A percentile compares a stretch with the other conserved stretches of the same genome.
These are phyloP conservation scores for Dothidotthia symphoricarpi DNA, from an alignment of 2,329 filamentous ascomycete species.

Conservation along the genomic window DNA sequence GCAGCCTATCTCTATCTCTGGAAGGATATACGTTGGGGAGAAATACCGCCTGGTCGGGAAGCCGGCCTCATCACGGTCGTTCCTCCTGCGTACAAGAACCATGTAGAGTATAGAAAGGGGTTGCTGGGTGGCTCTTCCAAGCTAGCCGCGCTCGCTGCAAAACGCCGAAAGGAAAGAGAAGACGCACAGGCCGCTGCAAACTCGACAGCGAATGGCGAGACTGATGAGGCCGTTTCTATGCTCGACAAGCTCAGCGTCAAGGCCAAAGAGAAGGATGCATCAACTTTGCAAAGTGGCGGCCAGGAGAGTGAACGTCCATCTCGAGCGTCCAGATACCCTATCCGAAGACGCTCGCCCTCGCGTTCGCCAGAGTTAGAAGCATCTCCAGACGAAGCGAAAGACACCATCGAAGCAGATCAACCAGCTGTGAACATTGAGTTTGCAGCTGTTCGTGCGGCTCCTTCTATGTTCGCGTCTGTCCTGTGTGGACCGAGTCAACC, in stretches of 20 bases:
- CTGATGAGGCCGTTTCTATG: conserved; percentile 43
- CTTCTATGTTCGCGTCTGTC: conserved; percentile 53
- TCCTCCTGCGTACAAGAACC: conserved; percentile 39
- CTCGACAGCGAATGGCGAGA: conserved; percentile 12
- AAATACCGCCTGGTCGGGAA: conserved; percentile 64
- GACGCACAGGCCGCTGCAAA: conserved; percentile 50
- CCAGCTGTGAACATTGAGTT: conserved; percentile 25
- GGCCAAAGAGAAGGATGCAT: conserved; percentile 9
- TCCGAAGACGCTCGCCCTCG: conserved; percentile 31
- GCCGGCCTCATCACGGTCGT: conserved; percentile 60
- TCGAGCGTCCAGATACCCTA: conserved; percentile 22
- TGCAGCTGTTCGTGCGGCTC: conserved; percentile 46
- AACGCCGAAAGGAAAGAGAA: conserved; percentile 77
- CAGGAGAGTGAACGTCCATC: conserved; percentile 9
- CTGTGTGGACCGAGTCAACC: conserved; percentile 43
- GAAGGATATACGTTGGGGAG: conserved; percentile 77
- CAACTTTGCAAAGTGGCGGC: neutral
- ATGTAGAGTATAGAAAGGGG: conserved; percentile 56
- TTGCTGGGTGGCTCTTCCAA: conserved; percentile 84
- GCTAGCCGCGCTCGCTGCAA: conserved; percentile 82
- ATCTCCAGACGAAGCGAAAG: conserved; percentile 11
- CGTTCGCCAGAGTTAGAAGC: conserved; percentile 21
- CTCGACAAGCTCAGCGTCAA: conserved; percentile 46
- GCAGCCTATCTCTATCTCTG: conserved; percentile 64
- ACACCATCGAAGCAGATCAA: conserved; percentile 15